These are phyloP conservation scores for Telfairia occidentalis DNA, from an alignment of 331 rosid genomes.

Conservation along the genomic window DNA sequence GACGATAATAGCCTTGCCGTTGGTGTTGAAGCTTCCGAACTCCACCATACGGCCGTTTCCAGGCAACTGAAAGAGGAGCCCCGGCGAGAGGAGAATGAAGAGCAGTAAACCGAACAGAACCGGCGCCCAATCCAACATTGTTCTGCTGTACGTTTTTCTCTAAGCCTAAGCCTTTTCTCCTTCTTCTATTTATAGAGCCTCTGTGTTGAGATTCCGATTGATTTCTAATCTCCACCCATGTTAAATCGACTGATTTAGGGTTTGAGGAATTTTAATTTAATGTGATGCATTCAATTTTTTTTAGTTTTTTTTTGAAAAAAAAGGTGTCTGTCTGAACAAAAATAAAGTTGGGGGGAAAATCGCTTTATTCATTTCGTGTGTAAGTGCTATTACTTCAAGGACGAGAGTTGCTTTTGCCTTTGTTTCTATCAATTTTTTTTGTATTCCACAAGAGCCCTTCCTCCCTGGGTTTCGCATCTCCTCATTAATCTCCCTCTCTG, in stretches of 20 bases:
- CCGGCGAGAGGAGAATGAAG: conserved; percentile 53
- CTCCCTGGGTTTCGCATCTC: not conserved
- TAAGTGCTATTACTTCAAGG: not conserved
- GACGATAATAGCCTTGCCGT: conserved; percentile 37
- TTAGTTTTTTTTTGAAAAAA: no score
- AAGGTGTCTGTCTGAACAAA: not conserved
- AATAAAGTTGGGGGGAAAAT: not conserved
- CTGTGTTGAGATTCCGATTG: not conserved
- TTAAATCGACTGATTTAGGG: not conserved
- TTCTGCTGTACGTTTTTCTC: no score
- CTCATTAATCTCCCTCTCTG: not conserved
- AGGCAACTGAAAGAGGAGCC: conserved; percentile 43
- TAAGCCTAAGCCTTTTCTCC: no score
- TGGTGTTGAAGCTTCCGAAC: conserved; percentile 37
- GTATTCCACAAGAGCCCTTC: not conserved
- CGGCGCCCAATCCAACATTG: conserved; percentile 58
- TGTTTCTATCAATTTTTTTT: not conserved
- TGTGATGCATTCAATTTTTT: not conserved
- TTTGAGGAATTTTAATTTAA: not conserved
- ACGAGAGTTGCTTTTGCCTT: not conserved
- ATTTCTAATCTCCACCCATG: not conserved
- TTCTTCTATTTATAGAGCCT: not conserved
- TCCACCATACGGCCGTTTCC: conserved; percentile 29
- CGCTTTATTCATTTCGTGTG: conserved; percentile 6
- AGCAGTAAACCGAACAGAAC: conserved; percentile 27